Conservation (phyloP, 768 basidiomycete genomes). For the Exsudoporus frostii region DNA sequence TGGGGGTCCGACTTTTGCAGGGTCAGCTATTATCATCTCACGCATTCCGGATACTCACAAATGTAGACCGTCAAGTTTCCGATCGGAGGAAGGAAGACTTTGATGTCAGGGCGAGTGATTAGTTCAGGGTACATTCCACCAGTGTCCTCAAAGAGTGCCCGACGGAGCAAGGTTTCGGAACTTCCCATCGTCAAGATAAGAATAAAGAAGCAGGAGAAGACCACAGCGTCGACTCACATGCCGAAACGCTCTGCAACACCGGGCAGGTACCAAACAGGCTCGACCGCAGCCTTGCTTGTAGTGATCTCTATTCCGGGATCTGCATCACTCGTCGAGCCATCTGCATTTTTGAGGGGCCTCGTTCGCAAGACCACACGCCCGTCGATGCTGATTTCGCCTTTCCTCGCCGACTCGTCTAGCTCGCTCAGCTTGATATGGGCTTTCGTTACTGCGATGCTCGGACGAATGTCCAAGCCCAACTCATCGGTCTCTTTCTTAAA, state of each 20-base stretch:
- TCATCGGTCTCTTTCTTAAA: slow-evolving; percentile 61
- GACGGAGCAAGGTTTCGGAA: slow-evolving; percentile 77
- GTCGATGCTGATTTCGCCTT: slow-evolving; percentile 72
- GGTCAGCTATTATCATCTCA: not conserved
- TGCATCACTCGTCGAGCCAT: slow-evolving; percentile 53
- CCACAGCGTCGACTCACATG: slow-evolving; percentile 53
- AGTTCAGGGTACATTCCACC: slow-evolving; percentile 96
- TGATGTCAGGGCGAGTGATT: slow-evolving; percentile 92
- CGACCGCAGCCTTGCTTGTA: slow-evolving; percentile 91
- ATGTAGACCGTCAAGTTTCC: slow-evolving; percentile 91
- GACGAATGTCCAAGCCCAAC: slow-evolving; percentile 77
- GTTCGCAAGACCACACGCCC: slow-evolving; percentile 79
- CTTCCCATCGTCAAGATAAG: slow-evolving; percentile 34
- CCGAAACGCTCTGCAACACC: slow-evolving; percentile 92
- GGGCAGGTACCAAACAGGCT: slow-evolving; percentile 95
- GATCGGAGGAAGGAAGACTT: slow-evolving; percentile 93
- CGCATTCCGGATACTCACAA: slow-evolving; percentile 43
- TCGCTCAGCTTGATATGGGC: slow-evolving; percentile 95
- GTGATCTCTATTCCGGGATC: slow-evolving; percentile 83
- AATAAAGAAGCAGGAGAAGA: not conserved
- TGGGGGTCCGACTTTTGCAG: slow-evolving; percentile 69
- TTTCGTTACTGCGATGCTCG: slow-evolving; percentile 90
- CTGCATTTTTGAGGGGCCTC: slow-evolving; percentile 56
- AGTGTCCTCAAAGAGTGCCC: slow-evolving; percentile 95
- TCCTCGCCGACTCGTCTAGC: slow-evolving; percentile 75